A percentile compares a stretch with the other conserved stretches of the same genome.
These are phyloP conservation scores for Haberlea rhodopensis DNA, from an alignment of 257 asterid species.

Conservation along the genomic window DNA sequence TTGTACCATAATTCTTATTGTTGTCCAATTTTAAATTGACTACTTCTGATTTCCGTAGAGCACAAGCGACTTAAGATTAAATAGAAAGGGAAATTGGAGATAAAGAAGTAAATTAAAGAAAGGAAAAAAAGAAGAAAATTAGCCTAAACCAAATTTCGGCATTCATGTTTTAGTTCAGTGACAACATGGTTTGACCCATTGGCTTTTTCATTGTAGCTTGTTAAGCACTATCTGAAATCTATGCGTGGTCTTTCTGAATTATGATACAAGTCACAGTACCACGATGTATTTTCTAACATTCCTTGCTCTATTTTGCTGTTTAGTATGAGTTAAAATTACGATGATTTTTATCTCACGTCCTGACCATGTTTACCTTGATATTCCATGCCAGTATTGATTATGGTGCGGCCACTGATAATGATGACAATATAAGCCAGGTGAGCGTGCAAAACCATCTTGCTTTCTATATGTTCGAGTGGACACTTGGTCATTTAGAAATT, in stretches of 20 bases:
- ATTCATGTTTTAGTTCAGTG: background rate
- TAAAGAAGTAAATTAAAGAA: background rate
- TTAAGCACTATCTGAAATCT: background rate
- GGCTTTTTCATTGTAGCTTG: background rate
- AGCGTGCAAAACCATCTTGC: conserved; percentile 19
- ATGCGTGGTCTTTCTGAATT: background rate
- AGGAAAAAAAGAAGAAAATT: too few relatives aligned
- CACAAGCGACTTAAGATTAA: background rate
- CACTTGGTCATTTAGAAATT: background rate
- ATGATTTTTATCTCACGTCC: conserved; percentile 5
- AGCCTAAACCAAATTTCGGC: background rate
- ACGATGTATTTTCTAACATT: background rate
- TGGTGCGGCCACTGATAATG: conserved; percentile 29
- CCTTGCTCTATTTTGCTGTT: background rate
- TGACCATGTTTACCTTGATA: conserved; percentile 19
- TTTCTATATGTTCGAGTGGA: conserved; percentile 4
- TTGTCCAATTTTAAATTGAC: background rate
- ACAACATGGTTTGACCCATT: background rate
- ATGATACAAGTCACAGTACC: background rate
- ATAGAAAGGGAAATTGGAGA: background rate
- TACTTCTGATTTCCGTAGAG: background rate
- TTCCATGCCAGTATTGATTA: conserved; percentile 30
- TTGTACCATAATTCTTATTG: background rate
- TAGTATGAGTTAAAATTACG: background rate
- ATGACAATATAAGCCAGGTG: conserved; percentile 49